Evolutionary conservation across 441 rosid genomes (phyloP), one percentile per base, ranked within the genome.

Genomic region (Breynia disticha): DNA sequence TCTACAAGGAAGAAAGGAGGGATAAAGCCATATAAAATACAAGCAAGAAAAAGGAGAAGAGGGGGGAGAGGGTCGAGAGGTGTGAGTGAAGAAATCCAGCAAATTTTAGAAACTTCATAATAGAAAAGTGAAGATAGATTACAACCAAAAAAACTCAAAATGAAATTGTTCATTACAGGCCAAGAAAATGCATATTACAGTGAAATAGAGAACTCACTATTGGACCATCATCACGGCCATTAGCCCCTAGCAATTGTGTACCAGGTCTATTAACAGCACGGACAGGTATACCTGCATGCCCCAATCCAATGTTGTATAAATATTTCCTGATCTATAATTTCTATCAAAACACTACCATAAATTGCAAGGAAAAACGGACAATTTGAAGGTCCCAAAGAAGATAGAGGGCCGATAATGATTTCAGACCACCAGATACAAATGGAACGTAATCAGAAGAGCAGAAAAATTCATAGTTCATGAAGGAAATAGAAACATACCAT

Each of bases 191-290:
- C 5, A 48, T 13, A 28, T 38, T 16, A n/a, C 16, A 38, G 19
- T 0, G 4, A 18, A 41, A 16, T 41, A 1, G 48, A 45, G 59
- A 50, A 74, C 97, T 77, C 79, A 93, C 98, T 63, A 81, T 79
- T 59, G 95, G 87, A 62, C 95, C 98, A 80, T 93, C 97, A 73
- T 93, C 98, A 70, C 98, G 97, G 56, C 98, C 98, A 76, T 81
- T 93, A 45, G 80, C 85, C 56, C 98, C 98, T 39, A 93, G 71
- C 52, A 86, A 75, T 64, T 93, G 98, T 24, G 93, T 75, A 46
- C 88, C 95, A 67, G 98, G 96, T 69, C 98, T 77, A 69, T 77
- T 79, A 65, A 84, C 80, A 15, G 95, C 82, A 65, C 90, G 93
- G 19, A 89, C 79, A 55, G 84, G 17, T 47, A 72, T 19, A 63